Evolutionary conservation across 306 rosid species (phyloP).

Genomic region (Castanopsis chinensis): DNA sequence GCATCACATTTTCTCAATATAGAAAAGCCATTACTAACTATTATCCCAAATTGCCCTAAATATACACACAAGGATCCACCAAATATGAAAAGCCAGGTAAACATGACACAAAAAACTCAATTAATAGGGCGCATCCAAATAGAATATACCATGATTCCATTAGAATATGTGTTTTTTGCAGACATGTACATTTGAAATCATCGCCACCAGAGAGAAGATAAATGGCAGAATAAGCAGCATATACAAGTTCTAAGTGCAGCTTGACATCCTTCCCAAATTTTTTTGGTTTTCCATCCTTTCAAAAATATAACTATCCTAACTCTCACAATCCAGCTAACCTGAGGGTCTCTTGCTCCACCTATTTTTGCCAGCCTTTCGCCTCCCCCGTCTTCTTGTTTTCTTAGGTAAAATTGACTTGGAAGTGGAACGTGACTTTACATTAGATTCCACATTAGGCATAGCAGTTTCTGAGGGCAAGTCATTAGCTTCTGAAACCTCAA

Average conservation of each 20-base stretch:
- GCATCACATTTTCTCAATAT: not conserved
- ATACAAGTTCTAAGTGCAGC: conserved; percentile 27
- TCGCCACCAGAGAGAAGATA: conserved; percentile 27
- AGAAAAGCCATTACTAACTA: not conserved
- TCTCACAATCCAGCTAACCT: conserved; percentile 9
- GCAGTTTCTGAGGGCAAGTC: conserved; percentile 27
- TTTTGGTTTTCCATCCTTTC: conserved; percentile 3
- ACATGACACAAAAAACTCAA: not conserved
- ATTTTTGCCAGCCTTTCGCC: conserved; percentile 32
- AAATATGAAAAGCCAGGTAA: not conserved
- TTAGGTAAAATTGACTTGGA: conserved; percentile 32
- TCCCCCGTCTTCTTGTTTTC: conserved; percentile 47
- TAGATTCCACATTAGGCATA: conserved; percentile 23
- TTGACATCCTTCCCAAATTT: conserved; percentile 7
- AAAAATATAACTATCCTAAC: not conserved
- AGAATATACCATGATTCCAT: not conserved
- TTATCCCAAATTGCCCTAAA: not conserved
- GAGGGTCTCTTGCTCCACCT: conserved; percentile 19
- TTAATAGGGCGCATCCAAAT: conserved; percentile 10
- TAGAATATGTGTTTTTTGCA: conserved; percentile 17
- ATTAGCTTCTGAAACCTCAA: conserved; percentile 34
- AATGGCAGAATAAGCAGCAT: conserved; percentile 26
- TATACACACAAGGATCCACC: not conserved
- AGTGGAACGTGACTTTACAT: conserved; percentile 25
- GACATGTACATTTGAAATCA: conserved; percentile 32